Conservation (phyloP, 257 asterid species). For the Handroanthus guayacan region DNA sequence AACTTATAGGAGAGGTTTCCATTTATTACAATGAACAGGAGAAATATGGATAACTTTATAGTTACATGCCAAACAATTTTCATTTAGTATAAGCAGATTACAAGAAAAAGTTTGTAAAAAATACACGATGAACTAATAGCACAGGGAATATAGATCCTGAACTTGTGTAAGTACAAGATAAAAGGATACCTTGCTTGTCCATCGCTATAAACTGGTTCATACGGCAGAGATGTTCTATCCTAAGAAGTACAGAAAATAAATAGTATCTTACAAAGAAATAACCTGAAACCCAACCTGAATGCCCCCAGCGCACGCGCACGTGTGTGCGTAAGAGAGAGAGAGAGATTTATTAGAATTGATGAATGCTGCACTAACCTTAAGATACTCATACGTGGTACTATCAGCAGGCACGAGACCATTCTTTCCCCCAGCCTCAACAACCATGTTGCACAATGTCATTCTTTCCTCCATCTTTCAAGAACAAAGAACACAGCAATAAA, state of each 20-base stretch:
- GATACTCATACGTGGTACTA: constrained; percentile 85
- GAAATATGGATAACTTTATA: not conserved
- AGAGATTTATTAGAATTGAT: not conserved
- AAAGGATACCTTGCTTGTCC: constrained; percentile 59
- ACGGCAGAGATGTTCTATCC: constrained; percentile 69
- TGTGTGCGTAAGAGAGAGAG: not conserved
- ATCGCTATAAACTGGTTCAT: constrained; percentile 73
- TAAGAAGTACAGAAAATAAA: constrained; percentile 29
- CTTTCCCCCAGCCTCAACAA: constrained; percentile 96
- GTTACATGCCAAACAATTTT: not conserved
- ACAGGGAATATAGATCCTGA: not conserved
- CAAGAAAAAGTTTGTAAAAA: not conserved
- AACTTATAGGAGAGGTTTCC: not conserved
- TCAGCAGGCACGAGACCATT: constrained; percentile 96
- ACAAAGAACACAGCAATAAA: constrained; percentile 12
- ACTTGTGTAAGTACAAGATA: not conserved
- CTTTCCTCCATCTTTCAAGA: constrained; percentile 92
- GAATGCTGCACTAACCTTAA: constrained; percentile 62
- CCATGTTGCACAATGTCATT: constrained; percentile 99
- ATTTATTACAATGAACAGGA: not conserved
- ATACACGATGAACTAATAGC: not conserved
- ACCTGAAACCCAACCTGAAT: not conserved
- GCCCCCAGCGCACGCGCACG: too few relatives aligned
- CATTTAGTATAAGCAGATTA: constrained; percentile 3
- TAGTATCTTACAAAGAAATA: constrained; percentile 6